A percentile compares a stretch with the other conserved stretches of the same genome.
phyloP scores from a whole-genome alignment of 306 rosid species.

The Trifolium repens region DNA sequence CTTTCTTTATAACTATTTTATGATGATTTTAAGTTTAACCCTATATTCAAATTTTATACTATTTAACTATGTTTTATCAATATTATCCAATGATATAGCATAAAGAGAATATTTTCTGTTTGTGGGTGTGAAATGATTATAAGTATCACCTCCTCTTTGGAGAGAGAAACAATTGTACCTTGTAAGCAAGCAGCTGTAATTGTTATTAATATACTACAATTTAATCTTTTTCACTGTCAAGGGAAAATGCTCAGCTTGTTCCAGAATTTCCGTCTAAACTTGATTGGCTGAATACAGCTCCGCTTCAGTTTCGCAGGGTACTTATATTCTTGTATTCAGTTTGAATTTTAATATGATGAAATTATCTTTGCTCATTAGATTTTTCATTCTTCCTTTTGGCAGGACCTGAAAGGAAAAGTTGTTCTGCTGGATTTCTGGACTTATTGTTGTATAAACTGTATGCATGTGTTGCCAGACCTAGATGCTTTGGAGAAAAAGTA shows the following conservation, averaged over 20 bases:
- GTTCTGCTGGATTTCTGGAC: constrained; percentile 96
- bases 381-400: constrained; percentile 46
- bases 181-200: constrained; percentile 13
- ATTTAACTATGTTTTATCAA: not conserved
- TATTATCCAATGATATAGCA: constrained; percentile 5
- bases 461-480: constrained; percentile 96
- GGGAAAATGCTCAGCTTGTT: constrained; percentile 71
- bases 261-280: constrained; percentile 95
- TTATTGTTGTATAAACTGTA: constrained; percentile 94
- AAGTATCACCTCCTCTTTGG: constrained; percentile 12
- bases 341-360: constrained; percentile 39
- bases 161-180: constrained; percentile 25
- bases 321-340: constrained; percentile 41
- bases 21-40: constrained; percentile 15
- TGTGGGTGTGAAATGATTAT: constrained; percentile 8
- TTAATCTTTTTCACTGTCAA: constrained; percentile 49
- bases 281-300: constrained; percentile 93
- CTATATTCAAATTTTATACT: constrained; percentile 16
- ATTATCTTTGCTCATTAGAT: constrained; percentile 34
- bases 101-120: constrained; percentile 34
- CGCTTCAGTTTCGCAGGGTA: constrained; percentile 86
- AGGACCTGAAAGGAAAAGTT: constrained; percentile 95
- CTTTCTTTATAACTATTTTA: constrained; percentile 34
- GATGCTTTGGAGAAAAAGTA: constrained; percentile 87
- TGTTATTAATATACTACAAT: constrained; percentile 34